phyloP scores from a whole-genome alignment of 495 filamentous ascomycete genomes.

The Sabuloglossum arenarium region DNA sequence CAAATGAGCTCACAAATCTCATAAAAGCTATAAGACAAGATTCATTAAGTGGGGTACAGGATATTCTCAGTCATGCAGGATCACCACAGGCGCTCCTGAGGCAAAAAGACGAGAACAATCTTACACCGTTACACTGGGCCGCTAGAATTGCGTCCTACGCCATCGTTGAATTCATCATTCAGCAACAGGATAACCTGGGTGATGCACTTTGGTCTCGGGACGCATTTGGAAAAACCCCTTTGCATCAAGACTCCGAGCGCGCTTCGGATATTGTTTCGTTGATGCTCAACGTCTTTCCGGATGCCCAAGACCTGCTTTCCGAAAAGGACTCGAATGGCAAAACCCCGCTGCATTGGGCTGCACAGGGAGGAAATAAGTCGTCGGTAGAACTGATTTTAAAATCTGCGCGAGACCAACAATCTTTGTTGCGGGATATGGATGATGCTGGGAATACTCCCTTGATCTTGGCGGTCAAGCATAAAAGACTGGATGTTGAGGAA shows the following conservation, averaged over 20 bases:
- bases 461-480: not conserved
- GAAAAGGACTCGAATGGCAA: not conserved
- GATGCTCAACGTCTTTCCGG: not conserved
- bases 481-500: no score
- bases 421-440: not conserved
- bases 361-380: not conserved
- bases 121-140: not conserved
- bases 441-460: not conserved
- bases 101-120: not conserved
- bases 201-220: not conserved
- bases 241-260: not conserved
- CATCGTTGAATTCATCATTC: no score
- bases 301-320: not conserved
- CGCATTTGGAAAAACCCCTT: not conserved
- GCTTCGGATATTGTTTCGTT: not conserved
- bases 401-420: not conserved
- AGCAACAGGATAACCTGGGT: not conserved
- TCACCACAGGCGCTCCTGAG: not conserved
- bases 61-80: not conserved
- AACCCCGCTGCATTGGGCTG: not conserved
- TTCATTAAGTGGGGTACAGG: not conserved
- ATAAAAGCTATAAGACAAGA: no score
- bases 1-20: no score
- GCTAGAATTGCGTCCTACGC: not conserved
- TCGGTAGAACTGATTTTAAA: not conserved